phyloP scores from a whole-genome alignment of 768 basidiomycete genomes.

The Kwoniella dendrophila region DNA sequence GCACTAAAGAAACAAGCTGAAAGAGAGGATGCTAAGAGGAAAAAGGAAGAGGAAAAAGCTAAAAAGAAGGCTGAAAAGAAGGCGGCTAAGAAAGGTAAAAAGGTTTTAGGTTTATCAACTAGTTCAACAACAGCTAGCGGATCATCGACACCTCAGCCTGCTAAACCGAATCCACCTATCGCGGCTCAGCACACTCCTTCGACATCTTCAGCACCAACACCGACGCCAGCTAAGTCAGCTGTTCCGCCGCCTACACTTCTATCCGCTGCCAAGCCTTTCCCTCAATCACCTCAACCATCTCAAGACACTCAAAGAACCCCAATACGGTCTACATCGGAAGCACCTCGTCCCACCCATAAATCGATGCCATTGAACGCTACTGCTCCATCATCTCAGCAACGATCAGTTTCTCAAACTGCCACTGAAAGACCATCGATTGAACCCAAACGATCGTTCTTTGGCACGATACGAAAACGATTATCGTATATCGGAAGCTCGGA shows the following conservation, averaged over 20 bases:
- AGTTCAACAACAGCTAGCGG: background rate
- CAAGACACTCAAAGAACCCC: conserved; percentile 18
- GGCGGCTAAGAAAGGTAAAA: conserved; percentile 17
- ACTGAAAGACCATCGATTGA: conserved; percentile 8
- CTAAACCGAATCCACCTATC: background rate
- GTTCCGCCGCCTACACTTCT: background rate
- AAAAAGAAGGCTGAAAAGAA: conserved; percentile 32
- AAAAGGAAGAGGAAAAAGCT: conserved; percentile 45
- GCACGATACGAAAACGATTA: conserved; percentile 29
- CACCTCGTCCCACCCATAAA: conserved; percentile 1
- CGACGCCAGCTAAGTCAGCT: too few species aligned
- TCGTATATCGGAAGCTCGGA: conserved; percentile 14
- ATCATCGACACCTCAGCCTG: conserved; percentile 1
- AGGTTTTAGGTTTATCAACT: conserved; percentile 6
- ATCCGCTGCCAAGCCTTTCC: conserved; percentile 9
- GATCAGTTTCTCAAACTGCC: conserved; percentile 4
- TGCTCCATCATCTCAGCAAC: conserved; percentile 5
- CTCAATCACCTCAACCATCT: conserved; percentile 6
- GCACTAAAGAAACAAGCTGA: conserved; percentile 35
- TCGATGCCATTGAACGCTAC: conserved; percentile 19
- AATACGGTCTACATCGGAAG: background rate
- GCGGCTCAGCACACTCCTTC: conserved; percentile 1
- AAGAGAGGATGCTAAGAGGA: conserved; percentile 37
- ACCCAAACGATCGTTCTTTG: conserved; percentile 28
- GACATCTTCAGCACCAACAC: too few species aligned